These are phyloP conservation scores for Ensete glaucum DNA, from an alignment of 176 grass and related monocot genomes.

Conservation along the genomic window DNA sequence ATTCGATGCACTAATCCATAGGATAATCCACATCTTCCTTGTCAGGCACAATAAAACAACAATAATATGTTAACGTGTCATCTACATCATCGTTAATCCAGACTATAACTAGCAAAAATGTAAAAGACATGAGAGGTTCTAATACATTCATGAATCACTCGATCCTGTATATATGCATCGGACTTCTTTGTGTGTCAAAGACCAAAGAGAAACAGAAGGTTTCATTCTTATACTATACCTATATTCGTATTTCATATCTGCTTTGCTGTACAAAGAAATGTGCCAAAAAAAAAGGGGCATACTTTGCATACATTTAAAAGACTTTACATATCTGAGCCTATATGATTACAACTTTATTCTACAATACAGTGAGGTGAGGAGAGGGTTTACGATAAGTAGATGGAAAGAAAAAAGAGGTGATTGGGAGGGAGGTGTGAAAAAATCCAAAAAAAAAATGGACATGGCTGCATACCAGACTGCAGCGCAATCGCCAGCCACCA, in stretches of 20 bases:
- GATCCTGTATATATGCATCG: too few relatives aligned
- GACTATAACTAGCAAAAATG: too few relatives aligned
- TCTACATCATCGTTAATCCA: too few relatives aligned
- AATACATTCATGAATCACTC: too few relatives aligned
- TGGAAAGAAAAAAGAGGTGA: not conserved
- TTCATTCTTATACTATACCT: not conserved
- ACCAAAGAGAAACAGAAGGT: not conserved
- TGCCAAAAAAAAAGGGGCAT: not conserved
- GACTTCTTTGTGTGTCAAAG: too few relatives aligned
- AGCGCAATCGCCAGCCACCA: not conserved
- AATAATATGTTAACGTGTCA: too few relatives aligned
- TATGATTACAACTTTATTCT: not conserved
- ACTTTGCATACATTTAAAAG: not conserved
- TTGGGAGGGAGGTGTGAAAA: not conserved
- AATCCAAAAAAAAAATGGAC: not conserved
- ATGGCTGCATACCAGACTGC: not conserved
- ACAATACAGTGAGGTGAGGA: not conserved
- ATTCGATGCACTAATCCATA: slow-evolving; percentile 87
- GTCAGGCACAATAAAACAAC: too few relatives aligned
- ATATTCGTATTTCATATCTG: not conserved
- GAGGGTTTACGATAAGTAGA: not conserved
- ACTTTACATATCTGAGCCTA: not conserved
- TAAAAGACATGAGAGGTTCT: too few relatives aligned
- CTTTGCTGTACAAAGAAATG: not conserved
- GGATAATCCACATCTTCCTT: slow-evolving; percentile 24